phyloP scores from a whole-genome alignment of 108 stramenopile species.

The Bacterosira constricta region DNA sequence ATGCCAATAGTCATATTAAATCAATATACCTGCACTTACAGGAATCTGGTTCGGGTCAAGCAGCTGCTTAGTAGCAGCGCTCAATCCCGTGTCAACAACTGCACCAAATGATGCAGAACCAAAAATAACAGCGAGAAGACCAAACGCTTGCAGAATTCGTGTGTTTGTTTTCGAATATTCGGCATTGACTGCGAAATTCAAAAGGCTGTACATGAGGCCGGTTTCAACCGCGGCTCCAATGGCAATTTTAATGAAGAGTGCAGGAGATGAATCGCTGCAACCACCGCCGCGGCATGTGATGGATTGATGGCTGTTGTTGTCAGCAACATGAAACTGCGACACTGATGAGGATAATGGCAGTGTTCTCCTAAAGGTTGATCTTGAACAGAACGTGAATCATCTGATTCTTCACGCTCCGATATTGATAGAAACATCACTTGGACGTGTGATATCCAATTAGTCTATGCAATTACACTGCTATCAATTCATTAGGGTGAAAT shows the following conservation, averaged over 20 bases:
- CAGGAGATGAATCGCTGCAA: slow-evolving; percentile 26
- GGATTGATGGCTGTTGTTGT: too few species aligned
- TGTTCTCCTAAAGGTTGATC: too few species aligned
- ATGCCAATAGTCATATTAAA: too few species aligned
- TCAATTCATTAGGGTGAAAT: too few species aligned
- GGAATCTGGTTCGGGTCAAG: slow-evolving; percentile 50
- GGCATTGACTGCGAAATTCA: not conserved
- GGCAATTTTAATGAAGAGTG: slow-evolving; percentile 19
- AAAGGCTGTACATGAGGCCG: slow-evolving; percentile 16
- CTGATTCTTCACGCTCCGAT: too few species aligned
- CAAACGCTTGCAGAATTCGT: slow-evolving; percentile 20
- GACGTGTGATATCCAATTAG: too few species aligned
- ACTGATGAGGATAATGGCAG: too few species aligned
- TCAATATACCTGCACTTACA: too few species aligned
- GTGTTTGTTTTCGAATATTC: not conserved
- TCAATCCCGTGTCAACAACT: slow-evolving; percentile 46
- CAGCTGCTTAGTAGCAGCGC: slow-evolving; percentile 59
- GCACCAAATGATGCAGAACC: slow-evolving; percentile 46
- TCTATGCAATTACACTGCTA: too few species aligned
- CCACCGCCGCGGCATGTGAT: slow-evolving; percentile 11
- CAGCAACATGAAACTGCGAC: too few species aligned
- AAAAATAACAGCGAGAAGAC: slow-evolving; percentile 38
- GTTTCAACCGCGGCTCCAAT: slow-evolving; percentile 20
- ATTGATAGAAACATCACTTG: too few species aligned
- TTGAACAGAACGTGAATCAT: too few species aligned